Percentiles rank a stretch among this genome's conserved stretches.
phyloP scores from a whole-genome alignment of 768 basidiomycete genomes.

The Hypholoma sublateritium region DNA sequence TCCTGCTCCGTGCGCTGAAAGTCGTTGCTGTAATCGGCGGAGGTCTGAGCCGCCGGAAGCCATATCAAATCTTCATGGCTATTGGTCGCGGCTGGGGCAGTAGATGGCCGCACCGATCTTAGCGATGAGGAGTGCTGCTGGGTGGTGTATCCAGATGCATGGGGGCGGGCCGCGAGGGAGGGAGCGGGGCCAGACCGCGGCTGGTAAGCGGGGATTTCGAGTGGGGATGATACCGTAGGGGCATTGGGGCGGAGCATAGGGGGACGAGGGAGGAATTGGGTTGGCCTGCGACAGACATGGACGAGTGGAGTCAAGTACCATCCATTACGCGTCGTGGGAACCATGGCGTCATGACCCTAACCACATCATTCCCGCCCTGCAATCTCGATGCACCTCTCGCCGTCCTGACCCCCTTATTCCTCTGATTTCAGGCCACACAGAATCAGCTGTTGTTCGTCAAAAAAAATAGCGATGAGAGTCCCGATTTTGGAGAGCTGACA shows the following conservation, averaged over 20 bases:
- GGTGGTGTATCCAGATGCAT: constrained; percentile 12
- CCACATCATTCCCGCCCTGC: not conserved
- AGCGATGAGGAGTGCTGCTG: constrained; percentile 21
- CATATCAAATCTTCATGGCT: not conserved
- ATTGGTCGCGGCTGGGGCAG: constrained; percentile 29
- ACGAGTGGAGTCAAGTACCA: not conserved
- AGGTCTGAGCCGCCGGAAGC: not conserved
- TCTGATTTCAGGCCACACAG: not conserved
- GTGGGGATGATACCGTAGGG: not conserved
- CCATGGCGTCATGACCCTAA: constrained; percentile 27
- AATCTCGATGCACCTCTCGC: not conserved
- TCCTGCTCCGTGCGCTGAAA: not conserved
- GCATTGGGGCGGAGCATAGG: constrained; percentile 15
- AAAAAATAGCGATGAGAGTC: no score
- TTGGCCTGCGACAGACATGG: constrained; percentile 1
- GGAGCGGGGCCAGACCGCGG: not conserved
- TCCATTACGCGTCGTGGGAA: constrained; percentile 24
- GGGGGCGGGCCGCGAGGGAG: constrained; percentile 8
- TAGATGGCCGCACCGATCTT: constrained; percentile 32
- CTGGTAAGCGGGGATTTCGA: not conserved
- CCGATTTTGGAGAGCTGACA: no score
- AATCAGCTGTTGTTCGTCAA: no score
- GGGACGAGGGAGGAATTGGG: not conserved
- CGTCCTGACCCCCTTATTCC: not conserved
- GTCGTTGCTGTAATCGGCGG: not conserved